Percentiles rank a stretch among this genome's conserved stretches.
phyloP scores from a whole-genome alignment of 2,329 filamentous ascomycete species.

The Madurella mycetomatis region DNA sequence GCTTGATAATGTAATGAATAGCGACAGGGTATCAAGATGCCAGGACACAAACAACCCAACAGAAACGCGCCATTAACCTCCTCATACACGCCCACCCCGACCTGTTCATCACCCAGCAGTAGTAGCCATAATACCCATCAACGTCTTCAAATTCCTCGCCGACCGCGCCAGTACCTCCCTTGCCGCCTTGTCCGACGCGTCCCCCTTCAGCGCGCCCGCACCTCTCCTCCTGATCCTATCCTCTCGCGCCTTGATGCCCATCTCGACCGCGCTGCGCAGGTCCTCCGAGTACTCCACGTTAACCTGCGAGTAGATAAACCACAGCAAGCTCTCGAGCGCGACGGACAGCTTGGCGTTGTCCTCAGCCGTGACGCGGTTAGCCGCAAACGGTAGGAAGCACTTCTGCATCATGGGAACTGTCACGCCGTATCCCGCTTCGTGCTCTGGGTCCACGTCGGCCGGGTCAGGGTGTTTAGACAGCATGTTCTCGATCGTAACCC shows the following conservation, averaged over 20 bases:
- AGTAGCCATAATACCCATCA: slow-evolving; percentile 32
- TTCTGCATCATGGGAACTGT: slow-evolving; percentile 45
- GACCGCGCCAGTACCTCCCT: slow-evolving; percentile 42
- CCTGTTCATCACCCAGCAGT: slow-evolving; percentile 3
- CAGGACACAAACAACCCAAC: background rate
- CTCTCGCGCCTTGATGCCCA: slow-evolving; percentile 46
- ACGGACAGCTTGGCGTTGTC: slow-evolving; percentile 73
- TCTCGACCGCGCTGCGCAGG: slow-evolving; percentile 39
- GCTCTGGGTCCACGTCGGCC: slow-evolving; percentile 34
- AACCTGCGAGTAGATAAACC: slow-evolving; percentile 43
- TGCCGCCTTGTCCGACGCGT: slow-evolving; percentile 39
- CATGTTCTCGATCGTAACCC: slow-evolving; percentile 41
- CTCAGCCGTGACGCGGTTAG: slow-evolving; percentile 54
- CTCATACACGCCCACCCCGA: background rate
- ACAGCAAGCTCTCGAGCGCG: slow-evolving; percentile 60
- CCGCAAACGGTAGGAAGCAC: slow-evolving; percentile 63
- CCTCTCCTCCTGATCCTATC: slow-evolving; percentile 39
- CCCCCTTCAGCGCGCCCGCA: slow-evolving; percentile 12
- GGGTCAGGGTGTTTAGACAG: slow-evolving; percentile 44
- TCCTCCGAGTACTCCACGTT: slow-evolving; percentile 33
- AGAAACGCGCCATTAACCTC: background rate
- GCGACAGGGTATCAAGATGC: slow-evolving; percentile 15
- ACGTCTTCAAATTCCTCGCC: slow-evolving; percentile 37
- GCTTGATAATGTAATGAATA: background rate
- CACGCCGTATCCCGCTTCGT: slow-evolving; percentile 37